Base-by-base conservation (phyloP, 2,329 filamentous ascomycete genomes). In the Chaetomium sp. region DNA sequence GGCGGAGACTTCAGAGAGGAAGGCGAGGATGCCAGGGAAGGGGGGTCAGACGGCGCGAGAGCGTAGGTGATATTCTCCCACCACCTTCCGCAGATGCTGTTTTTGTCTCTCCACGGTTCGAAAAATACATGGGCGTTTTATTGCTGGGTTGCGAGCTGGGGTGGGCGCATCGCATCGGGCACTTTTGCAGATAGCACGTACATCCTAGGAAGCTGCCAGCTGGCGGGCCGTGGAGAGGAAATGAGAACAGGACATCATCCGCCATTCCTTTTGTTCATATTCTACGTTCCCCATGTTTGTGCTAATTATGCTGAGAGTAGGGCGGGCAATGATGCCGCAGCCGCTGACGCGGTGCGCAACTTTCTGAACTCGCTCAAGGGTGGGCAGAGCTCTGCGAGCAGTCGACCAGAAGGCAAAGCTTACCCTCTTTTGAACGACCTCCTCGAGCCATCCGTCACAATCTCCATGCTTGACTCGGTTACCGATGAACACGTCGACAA, bases 21-120 rank as follows among this genome's bases (percentile, higher is more conserved):
- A 72, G 94, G 94, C 56, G 85, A 90, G 71, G 85, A 84, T 64
- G 84, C 92, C 62, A 82, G 95, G 75, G 91, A 96, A 73, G 94
- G 92, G 58, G 94, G 95, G 70, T 90, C 90, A 65, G 94, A 97
- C 74, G 94, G 95, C 68, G 95, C 89, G 76, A 85, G 94, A 96
- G 94, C 92, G 94, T 99, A 97, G 92, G 95, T 99, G 71, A 73
- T 33, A 62, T 65, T 63, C 60, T 60, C 65, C 64, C 62, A 64
- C 37, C 54, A 62, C 56, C 41, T 33, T 51, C 50, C 50, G 37
- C 45, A 34, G 55, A 38, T 48, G 55, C 37, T 33, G 19, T 12
- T 12, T 41, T 55, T 60, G 49, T 59, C 43, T 44, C 52, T 49
- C 44, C 40, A 35, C 49, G 19, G n/a, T 44, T 19, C 19, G 19